Evolutionary conservation across 225 moss, liverwort and hornwort species (phyloP), one percentile per base, ranked within the genome.

Genomic region (Thuidium tamariscinum): DNA sequence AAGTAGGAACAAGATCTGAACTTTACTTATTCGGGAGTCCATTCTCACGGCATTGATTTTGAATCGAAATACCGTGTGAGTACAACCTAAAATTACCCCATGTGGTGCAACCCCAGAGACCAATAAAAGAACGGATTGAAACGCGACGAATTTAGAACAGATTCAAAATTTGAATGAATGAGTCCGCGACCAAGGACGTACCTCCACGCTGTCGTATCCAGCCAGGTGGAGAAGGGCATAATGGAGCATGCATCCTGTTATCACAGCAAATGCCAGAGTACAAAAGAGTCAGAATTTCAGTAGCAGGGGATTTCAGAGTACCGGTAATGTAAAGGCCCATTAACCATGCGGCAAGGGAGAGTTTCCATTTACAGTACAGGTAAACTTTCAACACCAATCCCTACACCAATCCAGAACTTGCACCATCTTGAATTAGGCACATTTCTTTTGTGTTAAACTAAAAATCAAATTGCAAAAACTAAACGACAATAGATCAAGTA

Each of bases 181-280:
- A 59, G 41, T 41, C 21, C 4, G 55, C 13, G 30, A 83, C 52
- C 84, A 63, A 7, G 39, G 36, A 87, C 83, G 9, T 88, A 97
- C 97, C 94, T 64, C 29, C 34, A 95, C 95, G 56, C 93, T 93
- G 72, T 95, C 96, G 82, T 93, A 96, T 42, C 95, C 96, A 23
- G 95, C 95, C 74, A 98, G 90, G 86, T 95, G 95, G 57, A 98
- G 96, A 65, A 95, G 96, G 16, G 97, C 95, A 51, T 98, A 95
- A 89, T 98, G 97, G 39, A 98, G 96, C 95, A 96, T 96, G 85
- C 94, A 98, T 64, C 89, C 91, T 92, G 89, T 54, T 37, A 74
- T 41, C 73, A 65, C 44, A 32, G 37, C 55, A 59, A 71, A 71
- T 48, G 25, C 72, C 86, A 86, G 37, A 29, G 39, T 6, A 37